Evolutionary conservation across 257 asterid genomes (phyloP), one percentile per base, ranked within the genome.

Genomic region (Solanum megistacrolobum): DNA sequence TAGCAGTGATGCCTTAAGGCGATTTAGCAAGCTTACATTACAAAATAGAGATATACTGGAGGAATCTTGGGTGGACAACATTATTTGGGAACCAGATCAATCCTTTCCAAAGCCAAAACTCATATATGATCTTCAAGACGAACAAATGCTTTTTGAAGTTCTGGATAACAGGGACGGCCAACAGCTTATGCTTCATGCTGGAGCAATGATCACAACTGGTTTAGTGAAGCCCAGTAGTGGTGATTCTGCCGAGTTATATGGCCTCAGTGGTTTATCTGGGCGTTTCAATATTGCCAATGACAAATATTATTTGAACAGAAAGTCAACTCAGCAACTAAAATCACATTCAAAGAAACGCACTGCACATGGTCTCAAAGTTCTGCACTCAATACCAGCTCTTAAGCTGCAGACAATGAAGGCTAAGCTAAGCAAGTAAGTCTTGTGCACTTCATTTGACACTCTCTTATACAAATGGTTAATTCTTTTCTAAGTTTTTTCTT

Each of bases 131-230:
- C 98, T 97, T 88, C 98, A 93, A 89, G 99, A 97, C 90, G 96
- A 94, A 89, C 99, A 95, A 93, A 96, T 97, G 99, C 99, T 96
- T 92, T 97, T 97, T 86, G 99, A 97, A 90, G 92, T 97, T 87
- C 89, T 91, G 88, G 98, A 96, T 91, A 89, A 88, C 87, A 92
- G 92, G 89, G 98, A 94, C 78, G 91, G 90, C 83, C 89, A 93
- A 85, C 92, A 94, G 72, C 92, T 93, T 84, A 92, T 90, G 94
- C 94, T 91, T 92, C 99, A 97, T 88, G 98, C 99, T 5, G 98
- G 98, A 89, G 99, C 99, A 65, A 96, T 97, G 99, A 92, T 94
- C 89, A 91, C 93, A 87, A 89, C 98, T 31, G 95, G 97, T 83
- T 88, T 96, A 68, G 83, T 90, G 34, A 93, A 91, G 90, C 90